These are phyloP conservation scores for Echria macrotheca DNA, from an alignment of 495 filamentous ascomycete species.

Conservation along the genomic window DNA sequence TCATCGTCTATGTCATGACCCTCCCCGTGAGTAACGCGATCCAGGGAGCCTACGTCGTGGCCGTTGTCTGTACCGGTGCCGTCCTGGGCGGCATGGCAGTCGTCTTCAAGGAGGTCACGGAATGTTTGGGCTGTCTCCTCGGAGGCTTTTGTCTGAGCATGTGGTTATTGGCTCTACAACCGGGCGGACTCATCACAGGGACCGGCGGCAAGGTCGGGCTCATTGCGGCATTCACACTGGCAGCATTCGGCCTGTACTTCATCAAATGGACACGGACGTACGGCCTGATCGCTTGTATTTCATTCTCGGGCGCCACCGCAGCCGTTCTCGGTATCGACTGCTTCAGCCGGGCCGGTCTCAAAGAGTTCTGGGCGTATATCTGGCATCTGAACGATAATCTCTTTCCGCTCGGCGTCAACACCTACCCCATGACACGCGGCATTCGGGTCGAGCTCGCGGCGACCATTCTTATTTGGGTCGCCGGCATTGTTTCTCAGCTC, in stretches of 20 bases:
- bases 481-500: conserved; percentile 79
- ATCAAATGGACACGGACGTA: conserved; percentile 72
- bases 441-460: conserved; percentile 80
- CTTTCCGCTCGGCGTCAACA: conserved; percentile 69
- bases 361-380: conserved; percentile 94
- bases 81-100: conserved; percentile 72
- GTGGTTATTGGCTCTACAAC: conserved; percentile 78
- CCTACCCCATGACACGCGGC: conserved; percentile 81
- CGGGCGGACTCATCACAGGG: conserved; percentile 65
- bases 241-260: conserved; percentile 68
- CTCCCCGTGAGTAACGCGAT: conserved; percentile 69
- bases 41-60: conserved; percentile 86
- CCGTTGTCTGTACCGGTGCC: conserved; percentile 65
- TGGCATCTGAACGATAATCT: conserved; percentile 77
- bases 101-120: conserved; percentile 79
- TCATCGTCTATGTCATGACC: conserved; percentile 88
- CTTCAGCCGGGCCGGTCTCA: conserved; percentile 80
- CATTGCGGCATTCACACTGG: conserved; percentile 65
- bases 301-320: conserved; percentile 76
- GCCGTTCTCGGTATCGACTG: conserved; percentile 84
- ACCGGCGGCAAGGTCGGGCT: conserved; percentile 62
- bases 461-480: conserved; percentile 64
- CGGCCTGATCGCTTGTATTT: conserved; percentile 65
- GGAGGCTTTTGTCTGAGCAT: conserved; percentile 86
- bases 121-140: conserved; percentile 79